These are phyloP conservation scores for Apiospora malaysiana DNA, from an alignment of 2,329 filamentous ascomycete species.

Conservation along the genomic window DNA sequence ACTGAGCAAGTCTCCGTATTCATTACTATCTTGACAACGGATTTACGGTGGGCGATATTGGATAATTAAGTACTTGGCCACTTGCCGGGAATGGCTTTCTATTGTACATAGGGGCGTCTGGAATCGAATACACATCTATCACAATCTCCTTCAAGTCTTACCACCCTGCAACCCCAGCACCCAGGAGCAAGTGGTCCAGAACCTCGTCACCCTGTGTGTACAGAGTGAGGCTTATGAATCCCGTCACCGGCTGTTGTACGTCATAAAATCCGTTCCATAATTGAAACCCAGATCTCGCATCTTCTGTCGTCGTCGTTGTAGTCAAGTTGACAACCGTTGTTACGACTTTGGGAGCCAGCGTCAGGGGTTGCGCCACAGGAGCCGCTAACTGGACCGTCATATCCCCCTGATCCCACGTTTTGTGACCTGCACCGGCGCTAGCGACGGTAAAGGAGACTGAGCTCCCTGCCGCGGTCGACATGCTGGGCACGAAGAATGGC, in stretches of 20 bases:
- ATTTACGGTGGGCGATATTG: background rate
- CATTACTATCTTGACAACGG: background rate
- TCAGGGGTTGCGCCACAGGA: slow-evolving; percentile 32
- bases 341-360: slow-evolving; percentile 31
- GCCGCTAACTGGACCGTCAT: slow-evolving; percentile 27
- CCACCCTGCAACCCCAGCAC: slow-evolving; percentile 35
- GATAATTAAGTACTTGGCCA: background rate
- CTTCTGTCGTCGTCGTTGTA: slow-evolving; percentile 25
- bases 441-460: slow-evolving; percentile 30
- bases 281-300: background rate
- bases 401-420: background rate
- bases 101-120: background rate
- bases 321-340: slow-evolving; percentile 24
- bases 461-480: slow-evolving; percentile 26
- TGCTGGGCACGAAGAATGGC: slow-evolving; percentile 31
- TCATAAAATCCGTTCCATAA: slow-evolving; percentile 26
- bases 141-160: background rate
- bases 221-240: slow-evolving; percentile 33
- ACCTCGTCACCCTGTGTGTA: slow-evolving; percentile 24
- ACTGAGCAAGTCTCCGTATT: background rate
- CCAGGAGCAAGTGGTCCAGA: slow-evolving; percentile 33
- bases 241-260: slow-evolving; percentile 28
- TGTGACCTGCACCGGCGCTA: slow-evolving; percentile 17
- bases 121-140: background rate
- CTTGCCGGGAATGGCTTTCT: too few species aligned